Conservation (phyloP, 2,329 filamentous ascomycete species). For the Bipolaris bicolor region DNA sequence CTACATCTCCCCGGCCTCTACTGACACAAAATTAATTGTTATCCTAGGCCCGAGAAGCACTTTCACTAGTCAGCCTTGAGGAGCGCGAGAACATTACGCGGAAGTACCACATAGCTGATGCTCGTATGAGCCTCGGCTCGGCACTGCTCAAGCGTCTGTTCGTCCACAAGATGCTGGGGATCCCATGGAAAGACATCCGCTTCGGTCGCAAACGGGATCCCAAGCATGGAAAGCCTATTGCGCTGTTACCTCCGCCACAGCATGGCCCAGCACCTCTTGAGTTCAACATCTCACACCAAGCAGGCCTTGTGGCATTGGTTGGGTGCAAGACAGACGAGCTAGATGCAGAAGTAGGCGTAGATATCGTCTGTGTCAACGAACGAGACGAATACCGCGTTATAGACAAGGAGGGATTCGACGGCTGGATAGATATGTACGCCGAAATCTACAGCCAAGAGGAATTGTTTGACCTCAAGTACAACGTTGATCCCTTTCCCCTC, state of each 20-base stretch:
- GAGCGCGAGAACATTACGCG: slow-evolving; percentile 65
- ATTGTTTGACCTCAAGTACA: slow-evolving; percentile 66
- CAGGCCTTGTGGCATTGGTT: slow-evolving; percentile 72
- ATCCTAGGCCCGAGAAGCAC: slow-evolving; percentile 50
- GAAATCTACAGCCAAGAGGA: slow-evolving; percentile 72
- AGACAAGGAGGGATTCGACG: slow-evolving; percentile 67
- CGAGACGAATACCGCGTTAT: slow-evolving; percentile 66
- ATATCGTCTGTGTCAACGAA: slow-evolving; percentile 78
- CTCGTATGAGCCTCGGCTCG: slow-evolving; percentile 75
- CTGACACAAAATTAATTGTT: not conserved
- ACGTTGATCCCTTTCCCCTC: slow-evolving; percentile 52
- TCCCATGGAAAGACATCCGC: slow-evolving; percentile 66
- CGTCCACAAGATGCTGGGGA: slow-evolving; percentile 63
- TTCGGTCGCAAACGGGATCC: slow-evolving; percentile 62
- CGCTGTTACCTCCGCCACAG: slow-evolving; percentile 44
- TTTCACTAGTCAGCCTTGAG: slow-evolving; percentile 52
- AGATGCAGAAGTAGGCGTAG: slow-evolving; percentile 67
- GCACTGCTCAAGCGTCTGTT: slow-evolving; percentile 75
- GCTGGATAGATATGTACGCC: slow-evolving; percentile 73
- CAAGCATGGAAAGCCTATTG: slow-evolving; percentile 59
- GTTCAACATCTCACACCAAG: slow-evolving; percentile 83
- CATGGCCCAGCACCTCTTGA: slow-evolving; percentile 53
- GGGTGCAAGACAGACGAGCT: slow-evolving; percentile 46
- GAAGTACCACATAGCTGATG: slow-evolving; percentile 72
- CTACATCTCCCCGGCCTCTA: not conserved